Evolutionary conservation across 2,329 filamentous ascomycete species (phyloP), one percentile per base, ranked within the genome.

Genomic region (Talaromyces sp.): DNA sequence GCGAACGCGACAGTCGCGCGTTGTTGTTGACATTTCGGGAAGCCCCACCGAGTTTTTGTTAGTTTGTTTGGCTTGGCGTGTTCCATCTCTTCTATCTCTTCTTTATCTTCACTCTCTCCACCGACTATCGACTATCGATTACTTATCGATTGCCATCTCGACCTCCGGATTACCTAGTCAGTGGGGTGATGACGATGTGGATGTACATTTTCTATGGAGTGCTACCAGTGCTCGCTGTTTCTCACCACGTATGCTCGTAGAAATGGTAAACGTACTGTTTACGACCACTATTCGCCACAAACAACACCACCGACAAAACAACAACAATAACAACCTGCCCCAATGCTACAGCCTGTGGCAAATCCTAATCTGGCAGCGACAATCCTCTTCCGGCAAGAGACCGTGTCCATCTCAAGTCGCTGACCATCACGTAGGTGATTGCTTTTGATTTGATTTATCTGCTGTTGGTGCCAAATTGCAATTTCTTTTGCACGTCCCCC

Each of bases 11-110:
- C 39, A 14, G 56, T 58, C 56, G 56, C 56, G 56, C 39, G 49
- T 63, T 63, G 60, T 63, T 63, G 61, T 63, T 63, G 61, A 63
- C 50, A 56, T 47, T 60, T 60, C 27, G 59, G 59, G 52, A 56
- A 56, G 60, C 37, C 60, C 49, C 52, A 41, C 60, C 50, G 39
- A 31, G 14, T 27, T 39, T 31, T 31, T 31, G 27, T 31, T 31
- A 31, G 27, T 31, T 62, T 56, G 49, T 56, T 41, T 45, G 47
- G 47, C 60, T 52, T 41, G 24, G 49, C 59, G 59, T 61, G 59
- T 61, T 61, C 50, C 39, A 43, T 50, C 22, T 31, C 27, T 31
- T 31, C 27, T 31, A 31, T 31, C 27, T 6, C 19, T 49, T 61
- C 31, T 61, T 60, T 60, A 41, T 45, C 57, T 33, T 50, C 35